phyloP scores from a whole-genome alignment of 1,284 basidiomycete genomes.

The Ustilago vetiveriae region DNA sequence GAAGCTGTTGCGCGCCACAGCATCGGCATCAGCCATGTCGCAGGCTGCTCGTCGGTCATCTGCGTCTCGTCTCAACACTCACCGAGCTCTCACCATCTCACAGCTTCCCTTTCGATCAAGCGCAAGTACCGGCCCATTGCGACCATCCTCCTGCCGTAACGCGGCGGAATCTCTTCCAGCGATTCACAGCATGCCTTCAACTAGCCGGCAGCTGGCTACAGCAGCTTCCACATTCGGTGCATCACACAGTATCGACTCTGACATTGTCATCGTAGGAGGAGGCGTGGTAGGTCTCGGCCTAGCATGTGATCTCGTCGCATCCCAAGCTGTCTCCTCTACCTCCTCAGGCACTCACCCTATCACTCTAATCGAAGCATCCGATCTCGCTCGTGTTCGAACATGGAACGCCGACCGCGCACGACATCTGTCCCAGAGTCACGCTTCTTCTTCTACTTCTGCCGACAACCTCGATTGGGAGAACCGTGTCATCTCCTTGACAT shows the following conservation, averaged over 20 bases:
- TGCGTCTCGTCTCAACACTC: background rate
- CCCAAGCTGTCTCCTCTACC: slow-evolving; percentile 14
- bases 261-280: slow-evolving; percentile 64
- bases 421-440: slow-evolving; percentile 4
- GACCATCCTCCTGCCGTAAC: background rate
- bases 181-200: background rate
- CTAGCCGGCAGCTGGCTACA: slow-evolving; percentile 10
- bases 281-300: slow-evolving; percentile 64
- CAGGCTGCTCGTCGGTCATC: background rate
- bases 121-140: slow-evolving; percentile 11
- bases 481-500: slow-evolving; percentile 61
- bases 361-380: slow-evolving; percentile 57
- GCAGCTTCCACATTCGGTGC: background rate
- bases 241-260: slow-evolving; percentile 24
- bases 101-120: background rate
- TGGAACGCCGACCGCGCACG: slow-evolving; percentile 43
- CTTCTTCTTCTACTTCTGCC: slow-evolving; percentile 14
- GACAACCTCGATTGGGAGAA: slow-evolving; percentile 62
- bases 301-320: slow-evolving; percentile 42
- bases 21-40: slow-evolving; percentile 4
- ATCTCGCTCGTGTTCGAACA: slow-evolving; percentile 39
- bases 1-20: slow-evolving; percentile 16
- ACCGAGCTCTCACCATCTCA: background rate
- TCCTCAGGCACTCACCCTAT: slow-evolving; percentile 18
- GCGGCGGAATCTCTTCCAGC: background rate